Conservation (phyloP, 2,329 filamentous ascomycete genomes). For the Reticulascus tulasneorum region DNA sequence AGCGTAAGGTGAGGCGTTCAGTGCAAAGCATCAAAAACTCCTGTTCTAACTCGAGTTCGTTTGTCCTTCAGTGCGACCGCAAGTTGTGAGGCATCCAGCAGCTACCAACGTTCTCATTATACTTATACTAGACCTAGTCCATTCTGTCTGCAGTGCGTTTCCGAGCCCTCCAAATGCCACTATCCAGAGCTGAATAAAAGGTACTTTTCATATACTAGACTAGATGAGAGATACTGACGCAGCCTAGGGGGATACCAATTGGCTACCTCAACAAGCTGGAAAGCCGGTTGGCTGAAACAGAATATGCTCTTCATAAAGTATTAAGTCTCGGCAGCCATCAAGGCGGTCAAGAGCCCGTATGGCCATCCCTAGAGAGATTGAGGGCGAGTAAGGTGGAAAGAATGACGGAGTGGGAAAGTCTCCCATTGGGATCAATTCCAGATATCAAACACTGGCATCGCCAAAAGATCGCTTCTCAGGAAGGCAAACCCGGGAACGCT, state of each 20-base stretch:
- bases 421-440: too few relatives aligned
- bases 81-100: constrained; percentile 4
- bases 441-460: too few relatives aligned
- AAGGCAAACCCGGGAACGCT: too few relatives aligned
- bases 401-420: constrained; percentile 23
- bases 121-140: constrained; percentile 16
- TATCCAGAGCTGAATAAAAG: constrained; percentile 30
- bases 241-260: constrained; percentile 29
- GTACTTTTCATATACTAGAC: constrained; percentile 8
- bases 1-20: constrained; percentile 23
- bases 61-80: constrained; percentile 9
- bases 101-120: background rate
- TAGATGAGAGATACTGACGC: background rate
- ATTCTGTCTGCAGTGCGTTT: constrained; percentile 24
- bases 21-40: background rate
- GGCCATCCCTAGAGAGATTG: constrained; percentile 3
- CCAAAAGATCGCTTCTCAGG: too few relatives aligned
- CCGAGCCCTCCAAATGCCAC: constrained; percentile 24
- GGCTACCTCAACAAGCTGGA: constrained; percentile 36
- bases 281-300: constrained; percentile 28
- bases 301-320: constrained; percentile 21
- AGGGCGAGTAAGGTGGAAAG: constrained; percentile 21
- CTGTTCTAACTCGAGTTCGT: background rate
- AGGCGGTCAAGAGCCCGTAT: too few relatives aligned
- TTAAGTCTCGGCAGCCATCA: too few relatives aligned